Evolutionary conservation across 441 rosid species (phyloP).

Genomic region (Macaranga tanarius): DNA sequence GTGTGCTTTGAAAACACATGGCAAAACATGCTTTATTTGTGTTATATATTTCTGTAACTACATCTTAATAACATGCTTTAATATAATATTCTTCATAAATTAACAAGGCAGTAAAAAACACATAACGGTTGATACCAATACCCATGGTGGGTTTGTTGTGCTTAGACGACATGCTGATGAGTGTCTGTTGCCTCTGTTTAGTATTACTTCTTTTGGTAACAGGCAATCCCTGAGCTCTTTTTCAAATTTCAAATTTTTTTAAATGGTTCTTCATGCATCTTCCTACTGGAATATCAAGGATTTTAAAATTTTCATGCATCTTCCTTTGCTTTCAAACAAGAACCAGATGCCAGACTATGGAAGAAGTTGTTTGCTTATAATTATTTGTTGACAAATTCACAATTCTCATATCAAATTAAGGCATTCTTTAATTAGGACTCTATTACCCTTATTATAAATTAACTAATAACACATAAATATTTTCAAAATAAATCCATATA

Average conservation of each 20-base stretch:
- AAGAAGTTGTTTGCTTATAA: background rate
- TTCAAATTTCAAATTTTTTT: background rate
- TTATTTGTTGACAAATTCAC: background rate
- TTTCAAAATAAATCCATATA: no score
- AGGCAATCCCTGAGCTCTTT: background rate
- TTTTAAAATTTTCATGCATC: background rate
- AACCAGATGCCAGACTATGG: background rate
- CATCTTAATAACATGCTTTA: no score
- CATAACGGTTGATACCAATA: slow-evolving; percentile 99
- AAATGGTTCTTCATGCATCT: no score
- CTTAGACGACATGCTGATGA: slow-evolving; percentile 97
- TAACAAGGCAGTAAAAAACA: no score
- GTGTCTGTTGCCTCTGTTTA: slow-evolving; percentile 92
- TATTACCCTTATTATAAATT: no score
- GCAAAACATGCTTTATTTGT: no score
- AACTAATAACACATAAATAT: no score
- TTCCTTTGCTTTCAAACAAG: background rate
- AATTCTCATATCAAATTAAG: background rate
- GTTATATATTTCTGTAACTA: no score
- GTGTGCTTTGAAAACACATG: no score
- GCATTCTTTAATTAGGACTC: background rate
- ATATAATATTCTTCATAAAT: no score
- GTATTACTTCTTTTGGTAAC: slow-evolving; percentile 22
- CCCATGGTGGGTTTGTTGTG: slow-evolving; percentile 98
- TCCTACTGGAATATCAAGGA: background rate